Evolutionary conservation across 768 basidiomycete species (phyloP).

Genomic region (Serpula lacrymans): DNA sequence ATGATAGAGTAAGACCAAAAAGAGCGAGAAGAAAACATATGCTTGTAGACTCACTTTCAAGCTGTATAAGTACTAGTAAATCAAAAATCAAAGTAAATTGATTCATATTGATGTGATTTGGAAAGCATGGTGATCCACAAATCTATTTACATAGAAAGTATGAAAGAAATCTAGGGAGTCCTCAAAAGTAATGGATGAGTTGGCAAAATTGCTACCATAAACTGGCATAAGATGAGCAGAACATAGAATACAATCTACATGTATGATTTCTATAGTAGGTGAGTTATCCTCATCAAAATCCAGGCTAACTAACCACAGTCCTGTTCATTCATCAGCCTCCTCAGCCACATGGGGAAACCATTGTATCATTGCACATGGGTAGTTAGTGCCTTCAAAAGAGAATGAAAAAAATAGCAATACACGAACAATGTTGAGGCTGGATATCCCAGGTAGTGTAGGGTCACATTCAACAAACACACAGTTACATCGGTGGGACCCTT

Average conservation of each 20-base stretch:
- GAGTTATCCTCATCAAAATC: constrained; percentile 5
- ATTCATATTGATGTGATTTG: constrained; percentile 18
- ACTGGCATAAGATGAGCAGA: constrained; percentile 18
- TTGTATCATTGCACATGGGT: constrained; percentile 24
- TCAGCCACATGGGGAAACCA: constrained; percentile 20
- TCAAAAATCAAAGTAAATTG: too few species aligned
- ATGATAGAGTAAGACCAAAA: too few species aligned
- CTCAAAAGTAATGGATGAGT: not conserved
- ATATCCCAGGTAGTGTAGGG: constrained; percentile 10
- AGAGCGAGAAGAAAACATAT: too few species aligned
- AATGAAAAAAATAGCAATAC: constrained; percentile 22
- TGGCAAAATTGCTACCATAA: constrained; percentile 6
- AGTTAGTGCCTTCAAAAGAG: constrained; percentile 7
- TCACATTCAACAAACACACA: constrained; percentile 14
- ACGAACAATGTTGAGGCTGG: constrained; percentile 16
- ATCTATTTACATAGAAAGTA: constrained; percentile 6
- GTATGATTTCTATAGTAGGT: constrained; percentile 6
- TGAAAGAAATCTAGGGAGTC: constrained; percentile 8
- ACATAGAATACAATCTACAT: constrained; percentile 16
- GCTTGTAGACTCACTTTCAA: too few species aligned
- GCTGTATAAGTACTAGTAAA: too few species aligned
- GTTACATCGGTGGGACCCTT: constrained; percentile 12
- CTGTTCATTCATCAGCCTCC: constrained; percentile 13
- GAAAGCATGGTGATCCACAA: constrained; percentile 7
- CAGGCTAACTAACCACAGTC: constrained; percentile 24